Evolutionary conservation across 768 basidiomycete genomes (phyloP), one percentile per base, ranked within the genome.

Genomic region (Guyanaporus albipodus): DNA sequence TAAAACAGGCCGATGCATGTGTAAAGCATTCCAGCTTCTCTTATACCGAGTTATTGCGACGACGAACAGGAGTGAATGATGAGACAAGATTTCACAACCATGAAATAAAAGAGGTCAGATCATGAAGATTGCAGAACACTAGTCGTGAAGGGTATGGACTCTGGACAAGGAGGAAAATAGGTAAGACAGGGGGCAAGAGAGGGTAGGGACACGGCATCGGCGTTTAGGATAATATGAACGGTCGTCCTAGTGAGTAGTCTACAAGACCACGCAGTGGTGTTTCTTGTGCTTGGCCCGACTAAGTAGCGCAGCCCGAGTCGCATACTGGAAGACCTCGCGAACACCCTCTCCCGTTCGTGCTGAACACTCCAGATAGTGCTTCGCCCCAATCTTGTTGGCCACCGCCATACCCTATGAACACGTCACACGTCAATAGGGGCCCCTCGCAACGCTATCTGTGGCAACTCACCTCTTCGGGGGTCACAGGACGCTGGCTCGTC

Each of bases 281-380:
- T 73, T 77, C 65, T 72, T 72, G 62, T 63, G 18, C 65, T 69
- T 74, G 61, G 68, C 60, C 66, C 78, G 75, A 69, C 67, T 75
- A 51, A 92, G 77, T 29, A 98, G 80, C 22, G 95, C 94, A 33
- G 90, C 86, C 53, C 92, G 85, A 21, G 95, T 97, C 43, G 96
- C 96, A 57, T 87, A 89, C 72, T 98, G 92, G 83, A 99, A 99
- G 36, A 99, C 95, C 70, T 98, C 94, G 53, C 89, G 85, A 38
- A 99, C 95, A 57, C 95, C 94, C 70, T 97, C 92, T 49, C 94
- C 93, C 14, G 91, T 85, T 77, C 86, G 87, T 67, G 93, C 93
- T 44, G 91, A 94, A 69, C 96, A 99, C 69, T 99, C 96, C 42
- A 99, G 83, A 70, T 98, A 99, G 64, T 91, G 86, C 71, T 83